Evolutionary conservation across 768 basidiomycete species (phyloP), one percentile per base, ranked within the genome.

Genomic region (Kwoniella shandongensis): DNA sequence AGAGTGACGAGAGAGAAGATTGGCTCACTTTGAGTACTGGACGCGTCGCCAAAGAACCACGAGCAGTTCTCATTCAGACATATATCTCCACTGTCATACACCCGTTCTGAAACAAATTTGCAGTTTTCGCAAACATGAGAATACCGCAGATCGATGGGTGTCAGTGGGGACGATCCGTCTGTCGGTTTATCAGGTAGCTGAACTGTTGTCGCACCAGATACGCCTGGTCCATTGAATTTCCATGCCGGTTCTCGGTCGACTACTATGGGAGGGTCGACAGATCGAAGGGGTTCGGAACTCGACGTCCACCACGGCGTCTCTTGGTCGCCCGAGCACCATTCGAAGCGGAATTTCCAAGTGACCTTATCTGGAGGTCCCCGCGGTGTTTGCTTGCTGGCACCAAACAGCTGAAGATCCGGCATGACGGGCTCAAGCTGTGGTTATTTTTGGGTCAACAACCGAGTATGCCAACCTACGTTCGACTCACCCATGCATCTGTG

Each of bases 261-360:
- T 17, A 7, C 17, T 7, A 41, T 8, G n/a, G 22, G 44, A 8
- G 23, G 44, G 8, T 46, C 15, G 7, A 22, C 7, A 46, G 5
- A 26, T 39, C 39, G 55, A 20, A 12, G 26, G 7, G 55, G 46
- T 29, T 44, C 40, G 4, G 17, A 22, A 3, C 12, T 10, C 27
- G 42, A 52, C 35, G 39, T 58, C 63, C 63, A 68, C 67, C 67
- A 68, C 10, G 66, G 66, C 3, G n/a, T 20, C 11, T 35, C 54
- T 29, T 65, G 54, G 1, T 40, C 51, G 5, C 18, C 54, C 18
- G 39, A 23, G 39, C 67, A 69, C 67, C 67, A 67, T 20, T 74
- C 66, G 51, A 74, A 68, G 20, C 70, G 54, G 52, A 72, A 74
- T 57, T 66, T 66, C 73, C 73, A 74, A 10, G 63, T 57, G 6